Evolutionary conservation across 2,329 filamentous ascomycete species (phyloP).

Genomic region (Didymella lethalis): DNA sequence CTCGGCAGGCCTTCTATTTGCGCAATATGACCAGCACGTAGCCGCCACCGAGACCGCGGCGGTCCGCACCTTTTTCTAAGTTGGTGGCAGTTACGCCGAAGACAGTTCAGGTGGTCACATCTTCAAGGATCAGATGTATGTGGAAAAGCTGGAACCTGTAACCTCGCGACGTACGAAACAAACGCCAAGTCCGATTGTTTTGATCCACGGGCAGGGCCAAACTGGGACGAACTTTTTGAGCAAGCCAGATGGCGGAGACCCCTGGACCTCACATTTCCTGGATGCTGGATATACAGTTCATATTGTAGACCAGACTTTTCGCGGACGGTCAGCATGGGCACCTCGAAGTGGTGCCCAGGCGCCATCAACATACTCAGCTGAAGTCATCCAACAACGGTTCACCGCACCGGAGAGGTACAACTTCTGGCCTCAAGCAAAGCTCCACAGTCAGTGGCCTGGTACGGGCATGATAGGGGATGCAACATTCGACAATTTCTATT

Average conservation of each 20-base stretch:
- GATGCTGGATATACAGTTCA: background rate
- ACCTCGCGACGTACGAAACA: background rate
- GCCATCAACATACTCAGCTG: background rate
- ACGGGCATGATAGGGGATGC: constrained; percentile 53
- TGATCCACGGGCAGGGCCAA: background rate
- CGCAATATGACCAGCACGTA: too few relatives aligned
- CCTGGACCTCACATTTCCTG: background rate
- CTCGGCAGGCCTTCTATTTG: too few relatives aligned
- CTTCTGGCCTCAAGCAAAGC: background rate
- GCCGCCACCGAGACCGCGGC: too few relatives aligned
- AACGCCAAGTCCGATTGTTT: background rate
- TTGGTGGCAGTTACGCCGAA: background rate
- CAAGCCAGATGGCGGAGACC: background rate
- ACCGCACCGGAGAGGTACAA: background rate
- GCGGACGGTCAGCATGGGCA: background rate
- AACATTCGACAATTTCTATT: background rate
- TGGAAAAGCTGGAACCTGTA: background rate
- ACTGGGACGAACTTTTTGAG: background rate
- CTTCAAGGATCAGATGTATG: background rate
- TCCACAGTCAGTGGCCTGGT: constrained; percentile 56
- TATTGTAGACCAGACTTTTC: background rate
- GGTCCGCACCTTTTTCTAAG: background rate
- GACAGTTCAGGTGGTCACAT: background rate
- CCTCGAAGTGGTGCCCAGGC: background rate
- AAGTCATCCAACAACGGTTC: background rate